Conservation (phyloP, 225 moss, liverwort and hornwort genomes). For the Straminergon stramineum region DNA sequence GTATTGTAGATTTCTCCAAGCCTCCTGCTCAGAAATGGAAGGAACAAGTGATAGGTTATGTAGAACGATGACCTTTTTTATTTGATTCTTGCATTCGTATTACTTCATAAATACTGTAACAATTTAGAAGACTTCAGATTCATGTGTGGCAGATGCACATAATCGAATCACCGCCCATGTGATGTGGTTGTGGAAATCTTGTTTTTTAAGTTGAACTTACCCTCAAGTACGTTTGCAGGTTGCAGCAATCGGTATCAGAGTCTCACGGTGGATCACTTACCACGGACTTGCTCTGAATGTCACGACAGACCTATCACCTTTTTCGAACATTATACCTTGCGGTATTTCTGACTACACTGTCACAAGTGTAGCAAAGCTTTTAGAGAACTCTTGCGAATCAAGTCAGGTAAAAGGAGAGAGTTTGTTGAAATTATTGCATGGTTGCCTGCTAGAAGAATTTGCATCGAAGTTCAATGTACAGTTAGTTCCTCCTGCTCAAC, state of each 20-base stretch:
- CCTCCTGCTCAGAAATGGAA: background rate
- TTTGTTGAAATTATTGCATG: slow-evolving; percentile 32
- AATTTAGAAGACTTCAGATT: background rate
- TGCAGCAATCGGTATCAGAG: slow-evolving; percentile 81
- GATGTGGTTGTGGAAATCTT: background rate
- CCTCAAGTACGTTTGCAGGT: slow-evolving; percentile 27
- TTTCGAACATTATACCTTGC: slow-evolving; percentile 66
- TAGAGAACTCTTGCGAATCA: background rate
- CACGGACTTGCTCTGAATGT: slow-evolving; percentile 88
- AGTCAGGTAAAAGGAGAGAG: background rate
- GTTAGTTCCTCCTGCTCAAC: slow-evolving; percentile 17
- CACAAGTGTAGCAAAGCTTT: slow-evolving; percentile 50
- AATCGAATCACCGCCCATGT: background rate
- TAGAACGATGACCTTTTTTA: background rate
- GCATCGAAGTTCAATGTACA: slow-evolving; percentile 30
- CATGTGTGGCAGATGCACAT: background rate
- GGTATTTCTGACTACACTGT: slow-evolving; percentile 74
- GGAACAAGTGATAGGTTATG: background rate
- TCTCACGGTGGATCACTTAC: slow-evolving; percentile 84
- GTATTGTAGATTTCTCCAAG: background rate
- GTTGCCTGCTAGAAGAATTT: slow-evolving; percentile 44
- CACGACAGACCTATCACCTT: slow-evolving; percentile 60
- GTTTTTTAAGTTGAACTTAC: background rate
- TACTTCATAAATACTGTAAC: background rate
- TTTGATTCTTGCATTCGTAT: background rate